Conservation (phyloP, 345 rosid species). For the Hypericum perforatum region DNA sequence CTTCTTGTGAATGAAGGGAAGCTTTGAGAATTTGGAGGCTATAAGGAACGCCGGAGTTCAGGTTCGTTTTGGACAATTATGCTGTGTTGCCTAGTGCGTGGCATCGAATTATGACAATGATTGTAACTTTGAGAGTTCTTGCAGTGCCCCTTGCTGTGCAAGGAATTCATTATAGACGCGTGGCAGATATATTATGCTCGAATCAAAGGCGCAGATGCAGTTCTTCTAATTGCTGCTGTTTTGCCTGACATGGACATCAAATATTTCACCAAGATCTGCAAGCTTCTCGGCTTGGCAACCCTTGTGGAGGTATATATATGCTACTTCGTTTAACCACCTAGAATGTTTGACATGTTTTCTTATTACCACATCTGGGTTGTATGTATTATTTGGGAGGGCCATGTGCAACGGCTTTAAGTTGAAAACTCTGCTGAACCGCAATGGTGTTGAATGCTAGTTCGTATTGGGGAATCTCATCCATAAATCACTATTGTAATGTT, state of each 20-base stretch:
- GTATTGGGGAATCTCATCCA: no score
- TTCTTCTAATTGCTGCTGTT: constrained; percentile 83
- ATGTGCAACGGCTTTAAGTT: no score
- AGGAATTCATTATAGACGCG: constrained; percentile 85
- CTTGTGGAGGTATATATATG: constrained; percentile 35
- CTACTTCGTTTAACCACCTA: not conserved
- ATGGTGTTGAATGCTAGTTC: no score
- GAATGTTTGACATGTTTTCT: no score
- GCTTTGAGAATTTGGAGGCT: constrained; percentile 79
- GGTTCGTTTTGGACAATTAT: constrained; percentile 26
- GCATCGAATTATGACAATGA: not conserved
- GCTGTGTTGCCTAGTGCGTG: not conserved
- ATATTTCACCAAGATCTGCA: constrained; percentile 87
- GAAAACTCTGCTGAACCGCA: no score
- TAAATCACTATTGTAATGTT: not conserved
- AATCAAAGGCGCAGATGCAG: constrained; percentile 79
- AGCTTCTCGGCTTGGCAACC: constrained; percentile 76
- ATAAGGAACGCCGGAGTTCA: constrained; percentile 70
- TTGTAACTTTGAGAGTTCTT: constrained; percentile 6
- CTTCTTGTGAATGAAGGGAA: constrained; percentile 48
- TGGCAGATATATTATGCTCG: constrained; percentile 93
- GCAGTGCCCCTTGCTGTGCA: constrained; percentile 93
- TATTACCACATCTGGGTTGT: no score
- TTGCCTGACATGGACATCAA: constrained; percentile 86
- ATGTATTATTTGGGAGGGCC: no score